These are phyloP conservation scores for Acacia confusa DNA, from an alignment of 306 rosid species.

Conservation along the genomic window DNA sequence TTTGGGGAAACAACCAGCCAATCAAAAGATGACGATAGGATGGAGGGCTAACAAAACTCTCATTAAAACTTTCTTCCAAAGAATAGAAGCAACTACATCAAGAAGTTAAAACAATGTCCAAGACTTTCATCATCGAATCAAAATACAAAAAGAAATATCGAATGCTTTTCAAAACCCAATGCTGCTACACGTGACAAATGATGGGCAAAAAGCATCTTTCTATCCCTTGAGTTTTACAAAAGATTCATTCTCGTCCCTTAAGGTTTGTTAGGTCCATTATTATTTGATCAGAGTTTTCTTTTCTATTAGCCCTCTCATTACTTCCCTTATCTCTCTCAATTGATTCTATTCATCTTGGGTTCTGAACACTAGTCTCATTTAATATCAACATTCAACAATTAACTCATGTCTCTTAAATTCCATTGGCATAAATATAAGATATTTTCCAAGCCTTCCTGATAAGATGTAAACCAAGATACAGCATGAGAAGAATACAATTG, in stretches of 20 bases:
- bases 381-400: neutral
- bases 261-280: neutral
- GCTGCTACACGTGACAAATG: conserved; percentile 7
- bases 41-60: conserved; percentile 15
- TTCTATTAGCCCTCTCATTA: neutral
- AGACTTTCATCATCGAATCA: neutral
- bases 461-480: conserved; percentile 15
- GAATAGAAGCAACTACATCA: conserved; percentile 20
- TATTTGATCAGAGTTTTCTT: neutral
- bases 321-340: neutral
- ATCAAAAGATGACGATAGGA: neutral
- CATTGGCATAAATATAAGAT: neutral
- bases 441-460: conserved; percentile 13
- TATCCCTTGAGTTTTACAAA: neutral
- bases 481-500: neutral
- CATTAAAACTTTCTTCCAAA: neutral
- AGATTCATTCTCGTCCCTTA: neutral
- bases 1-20: neutral
- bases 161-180: conserved; percentile 16
- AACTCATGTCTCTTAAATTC: neutral
- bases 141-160: conserved; percentile 6
- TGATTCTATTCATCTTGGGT: neutral
- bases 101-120: conserved; percentile 18
- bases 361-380: neutral
- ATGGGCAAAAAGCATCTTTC: neutral